Conservation (phyloP, 2,329 filamentous ascomycete genomes). For the Colletotrichum endophyticum region DNA sequence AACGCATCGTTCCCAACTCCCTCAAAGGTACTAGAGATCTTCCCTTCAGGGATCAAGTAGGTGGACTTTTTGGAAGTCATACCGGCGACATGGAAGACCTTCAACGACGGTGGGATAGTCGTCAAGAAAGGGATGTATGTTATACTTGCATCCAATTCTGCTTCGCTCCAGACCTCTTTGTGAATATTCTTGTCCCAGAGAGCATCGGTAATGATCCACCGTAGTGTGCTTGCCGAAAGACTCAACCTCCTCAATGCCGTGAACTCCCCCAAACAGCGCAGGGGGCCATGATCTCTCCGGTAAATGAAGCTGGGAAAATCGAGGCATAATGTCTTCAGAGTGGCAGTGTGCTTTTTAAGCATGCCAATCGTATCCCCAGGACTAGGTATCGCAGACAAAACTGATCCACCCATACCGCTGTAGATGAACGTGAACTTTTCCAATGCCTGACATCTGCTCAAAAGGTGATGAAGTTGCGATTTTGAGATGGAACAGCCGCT, state of each 20-base stretch:
- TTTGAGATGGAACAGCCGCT: not conserved
- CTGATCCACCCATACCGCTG: rapidly evolving
- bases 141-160: not conserved
- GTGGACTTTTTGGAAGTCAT: too few relatives aligned
- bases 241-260: not conserved
- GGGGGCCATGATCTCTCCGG: rapidly evolving
- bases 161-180: not conserved
- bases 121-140: not conserved
- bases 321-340: not conserved
- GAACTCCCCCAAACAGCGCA: not conserved
- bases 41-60: not conserved
- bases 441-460: not conserved
- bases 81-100: not conserved
- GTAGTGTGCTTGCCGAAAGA: not conserved
- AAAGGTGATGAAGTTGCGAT: not conserved
- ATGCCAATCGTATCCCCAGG: not conserved
- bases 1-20: not conserved
- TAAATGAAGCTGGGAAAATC: not conserved
- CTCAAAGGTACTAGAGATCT: not conserved
- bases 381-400: not conserved
- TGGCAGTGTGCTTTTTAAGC: not conserved
- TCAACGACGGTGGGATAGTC: not conserved
- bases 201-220: not conserved
- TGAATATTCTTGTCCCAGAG: not conserved
- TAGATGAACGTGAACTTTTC: not conserved